Conservation (phyloP, 2,329 filamentous ascomycete genomes). For the Apiospora arundinis region DNA sequence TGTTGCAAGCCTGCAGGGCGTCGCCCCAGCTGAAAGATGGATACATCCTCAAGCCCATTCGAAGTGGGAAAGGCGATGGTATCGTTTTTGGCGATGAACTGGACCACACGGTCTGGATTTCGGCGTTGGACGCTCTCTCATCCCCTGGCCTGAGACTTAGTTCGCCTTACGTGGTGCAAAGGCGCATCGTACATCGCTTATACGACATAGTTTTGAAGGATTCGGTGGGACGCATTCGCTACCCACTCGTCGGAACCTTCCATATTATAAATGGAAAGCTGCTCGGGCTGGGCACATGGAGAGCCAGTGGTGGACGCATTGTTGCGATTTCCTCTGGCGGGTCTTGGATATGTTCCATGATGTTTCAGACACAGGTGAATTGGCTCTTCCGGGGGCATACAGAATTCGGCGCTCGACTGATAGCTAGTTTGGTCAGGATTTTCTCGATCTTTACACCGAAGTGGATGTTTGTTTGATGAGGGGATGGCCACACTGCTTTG, state of each 20-base stretch:
- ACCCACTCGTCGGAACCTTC: conserved; percentile 44
- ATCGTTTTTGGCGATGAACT: conserved; percentile 49
- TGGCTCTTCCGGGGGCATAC: too few species aligned
- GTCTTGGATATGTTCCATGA: neutral
- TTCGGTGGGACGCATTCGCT: conserved; percentile 32
- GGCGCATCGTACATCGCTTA: conserved; percentile 37
- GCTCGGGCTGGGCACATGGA: neutral
- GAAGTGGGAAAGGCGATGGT: conserved; percentile 46
- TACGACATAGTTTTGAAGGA: conserved; percentile 42
- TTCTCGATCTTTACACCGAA: neutral
- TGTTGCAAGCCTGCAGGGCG: conserved; percentile 18
- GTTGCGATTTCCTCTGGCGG: neutral
- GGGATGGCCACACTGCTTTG: too few species aligned
- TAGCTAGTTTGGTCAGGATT: neutral
- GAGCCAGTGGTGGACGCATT: neutral
- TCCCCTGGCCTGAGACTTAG: conserved; percentile 23
- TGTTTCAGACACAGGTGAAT: too few species aligned
- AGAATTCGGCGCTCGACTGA: too few species aligned
- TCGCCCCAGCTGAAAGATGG: conserved; percentile 31
- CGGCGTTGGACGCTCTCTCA: conserved; percentile 30
- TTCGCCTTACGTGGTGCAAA: conserved; percentile 38
- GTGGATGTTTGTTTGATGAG: too few species aligned
- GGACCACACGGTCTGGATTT: conserved; percentile 36
- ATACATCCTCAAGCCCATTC: conserved; percentile 47
- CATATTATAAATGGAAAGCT: conserved; percentile 30